Evolutionary conservation across 345 rosid species (phyloP).

Genomic region (Bruguiera gymnorhiza): DNA sequence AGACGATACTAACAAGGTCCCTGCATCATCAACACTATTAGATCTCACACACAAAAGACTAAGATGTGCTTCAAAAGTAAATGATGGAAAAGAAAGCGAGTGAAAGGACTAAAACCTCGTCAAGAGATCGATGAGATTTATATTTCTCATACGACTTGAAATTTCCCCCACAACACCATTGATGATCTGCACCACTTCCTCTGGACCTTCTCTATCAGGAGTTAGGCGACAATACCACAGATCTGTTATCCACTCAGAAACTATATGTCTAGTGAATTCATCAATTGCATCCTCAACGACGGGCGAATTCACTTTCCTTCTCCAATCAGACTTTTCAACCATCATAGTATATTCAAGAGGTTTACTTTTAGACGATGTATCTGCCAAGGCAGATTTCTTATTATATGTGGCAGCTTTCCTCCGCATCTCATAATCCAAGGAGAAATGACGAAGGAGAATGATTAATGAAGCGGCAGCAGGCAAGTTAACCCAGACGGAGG

Average conservation of each 20-base stretch:
- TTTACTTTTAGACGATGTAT: constrained; percentile 33
- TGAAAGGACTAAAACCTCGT: constrained; percentile 55
- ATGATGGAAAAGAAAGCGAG: constrained; percentile 8
- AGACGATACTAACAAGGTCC: constrained; percentile 74
- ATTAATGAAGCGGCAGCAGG: constrained; percentile 88
- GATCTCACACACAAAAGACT: constrained; percentile 19
- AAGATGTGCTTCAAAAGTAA: not conserved
- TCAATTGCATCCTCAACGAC: constrained; percentile 88
- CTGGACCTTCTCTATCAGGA: constrained; percentile 86
- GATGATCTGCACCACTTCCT: constrained; percentile 67
- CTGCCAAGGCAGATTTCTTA: constrained; percentile 43
- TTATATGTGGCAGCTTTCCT: constrained; percentile 67
- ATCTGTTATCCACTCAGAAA: constrained; percentile 92
- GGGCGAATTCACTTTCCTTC: constrained; percentile 84
- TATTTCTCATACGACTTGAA: constrained; percentile 68
- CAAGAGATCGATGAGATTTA: constrained; percentile 85
- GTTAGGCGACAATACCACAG: constrained; percentile 94
- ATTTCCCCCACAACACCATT: constrained; percentile 79
- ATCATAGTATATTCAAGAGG: constrained; percentile 43
- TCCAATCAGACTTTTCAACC: constrained; percentile 63
- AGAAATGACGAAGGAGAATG: constrained; percentile 74
- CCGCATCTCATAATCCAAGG: constrained; percentile 76
- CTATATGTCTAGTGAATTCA: constrained; percentile 70
- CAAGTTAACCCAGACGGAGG: constrained; percentile 90
- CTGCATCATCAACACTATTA: constrained; percentile 51